Evolutionary conservation across 495 filamentous ascomycete genomes (phyloP), one percentile per base, ranked within the genome.

Genomic region (Annulohypoxylon nitens): DNA sequence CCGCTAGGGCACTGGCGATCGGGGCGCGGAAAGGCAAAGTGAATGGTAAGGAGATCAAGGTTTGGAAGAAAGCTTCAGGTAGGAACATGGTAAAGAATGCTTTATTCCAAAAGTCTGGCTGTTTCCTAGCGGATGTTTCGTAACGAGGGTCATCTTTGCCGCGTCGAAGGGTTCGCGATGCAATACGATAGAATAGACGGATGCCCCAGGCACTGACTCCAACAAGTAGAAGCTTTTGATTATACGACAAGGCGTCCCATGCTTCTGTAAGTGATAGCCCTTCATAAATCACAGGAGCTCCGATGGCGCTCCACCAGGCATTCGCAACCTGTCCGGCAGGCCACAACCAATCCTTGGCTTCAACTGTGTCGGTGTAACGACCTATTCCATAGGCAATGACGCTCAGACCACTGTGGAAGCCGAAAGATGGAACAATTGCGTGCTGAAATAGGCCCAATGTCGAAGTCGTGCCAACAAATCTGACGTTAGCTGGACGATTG

Each of bases 281-380:
- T 8, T 81, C 68, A 48, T 78, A 73, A 26, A 83, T 72, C 14
- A 87, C 76, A 1, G 78, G 81, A 18, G 78, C 79, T 39, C 88
- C 86, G 57, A 89, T 71, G 43, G 88, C 85, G 60, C 80, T 84
- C 86, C 86, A 88, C 88, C 88, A 90, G 5, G 85, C 88, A 74
- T 88, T 89, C 64, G 81, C 64, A 30, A 89, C 83, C 73, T 86
- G 87, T 18, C 77, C 83, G 2, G 80, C 75, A 0, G 87, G 86
- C 88, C 88, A 90, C 30, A 85, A 73, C 81, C 84, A 86, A 73
- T 90, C 87, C 74, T 90, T 90, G 26, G 84, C 77, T 26, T 89
- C 88, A 34, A 86, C 82, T 16, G 82, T 80, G 78, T 87, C 68
- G 3, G 85, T 86, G 45, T 81, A 74, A 12, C 84, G 78, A 1